phyloP scores from a whole-genome alignment of 257 asterid species.

The Vinca minor region DNA sequence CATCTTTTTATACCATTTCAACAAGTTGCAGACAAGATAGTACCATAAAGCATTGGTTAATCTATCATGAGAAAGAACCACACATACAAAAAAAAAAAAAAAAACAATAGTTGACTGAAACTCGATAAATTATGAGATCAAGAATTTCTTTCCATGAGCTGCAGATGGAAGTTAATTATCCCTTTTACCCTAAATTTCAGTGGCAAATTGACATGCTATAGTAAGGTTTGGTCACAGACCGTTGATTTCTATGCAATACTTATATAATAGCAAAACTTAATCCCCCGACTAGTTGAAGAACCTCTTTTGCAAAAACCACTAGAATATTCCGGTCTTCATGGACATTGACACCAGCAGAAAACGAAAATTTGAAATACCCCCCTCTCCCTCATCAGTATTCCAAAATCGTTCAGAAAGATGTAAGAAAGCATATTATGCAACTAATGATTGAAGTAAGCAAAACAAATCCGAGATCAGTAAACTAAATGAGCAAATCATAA shows the following conservation, averaged over 20 bases:
- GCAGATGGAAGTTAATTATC: not conserved
- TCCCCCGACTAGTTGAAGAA: not conserved
- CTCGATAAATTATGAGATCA: not conserved
- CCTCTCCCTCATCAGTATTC: not conserved
- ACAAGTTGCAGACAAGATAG: not conserved
- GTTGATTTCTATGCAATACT: not conserved
- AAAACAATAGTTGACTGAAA: not conserved
- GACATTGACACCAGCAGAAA: not conserved
- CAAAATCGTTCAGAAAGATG: not conserved
- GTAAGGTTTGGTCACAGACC: not conserved
- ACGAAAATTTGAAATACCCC: too few relatives aligned
- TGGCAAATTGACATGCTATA: not conserved
- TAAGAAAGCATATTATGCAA: not conserved
- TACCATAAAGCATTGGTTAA: too few relatives aligned
- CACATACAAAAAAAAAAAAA: too few relatives aligned
- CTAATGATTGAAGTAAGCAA: not conserved
- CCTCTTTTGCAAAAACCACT: not conserved
- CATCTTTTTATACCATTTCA: slow-evolving; percentile 5
- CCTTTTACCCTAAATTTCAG: not conserved
- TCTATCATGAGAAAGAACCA: too few relatives aligned
- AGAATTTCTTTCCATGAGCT: not conserved
- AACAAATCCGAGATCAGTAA: not conserved
- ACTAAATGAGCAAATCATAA: not conserved
- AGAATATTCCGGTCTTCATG: not conserved
- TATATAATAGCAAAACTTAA: not conserved